Evolutionary conservation across 2,329 filamentous ascomycete species (phyloP).

Genomic region (Ophiosphaerella narmari): DNA sequence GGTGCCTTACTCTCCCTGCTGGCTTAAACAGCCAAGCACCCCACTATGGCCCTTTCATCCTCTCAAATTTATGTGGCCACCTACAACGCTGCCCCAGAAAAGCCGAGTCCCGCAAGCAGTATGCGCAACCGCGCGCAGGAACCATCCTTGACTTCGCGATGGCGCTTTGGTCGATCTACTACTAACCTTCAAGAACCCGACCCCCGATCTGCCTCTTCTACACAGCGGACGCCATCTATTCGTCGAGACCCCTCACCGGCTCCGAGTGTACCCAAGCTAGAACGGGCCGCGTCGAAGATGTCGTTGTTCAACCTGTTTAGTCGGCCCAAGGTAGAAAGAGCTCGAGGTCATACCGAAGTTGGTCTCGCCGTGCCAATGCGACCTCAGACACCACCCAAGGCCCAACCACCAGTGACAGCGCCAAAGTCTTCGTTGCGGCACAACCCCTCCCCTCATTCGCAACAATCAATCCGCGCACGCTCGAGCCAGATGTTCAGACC

Average conservation of each 20-base stretch:
- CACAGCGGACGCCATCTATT: slow-evolving; percentile 1
- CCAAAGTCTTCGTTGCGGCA: slow-evolving; percentile 36
- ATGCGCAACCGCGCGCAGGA: slow-evolving; percentile 29
- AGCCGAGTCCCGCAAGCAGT: slow-evolving; percentile 18
- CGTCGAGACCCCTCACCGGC: slow-evolving; percentile 7
- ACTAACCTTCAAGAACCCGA: slow-evolving; percentile 33
- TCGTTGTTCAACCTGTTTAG: slow-evolving; percentile 57
- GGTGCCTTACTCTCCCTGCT: slow-evolving; percentile 2
- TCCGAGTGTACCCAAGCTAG: slow-evolving; percentile 32
- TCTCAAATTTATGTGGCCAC: slow-evolving; percentile 17
- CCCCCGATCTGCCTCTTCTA: slow-evolving; percentile 10
- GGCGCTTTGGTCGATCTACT: slow-evolving; percentile 43
- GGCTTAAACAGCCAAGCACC: slow-evolving; percentile 9
- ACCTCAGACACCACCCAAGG: slow-evolving; percentile 33
- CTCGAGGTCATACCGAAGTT: slow-evolving; percentile 52
- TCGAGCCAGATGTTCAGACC: slow-evolving; percentile 40
- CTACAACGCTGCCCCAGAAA: slow-evolving; percentile 33
- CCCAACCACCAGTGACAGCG: slow-evolving; percentile 19
- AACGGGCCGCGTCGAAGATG: slow-evolving; percentile 49
- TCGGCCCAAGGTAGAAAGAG: slow-evolving; percentile 54
- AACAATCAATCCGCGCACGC: slow-evolving; percentile 37
- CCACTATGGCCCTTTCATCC: slow-evolving; percentile 18
- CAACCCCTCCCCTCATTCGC: slow-evolving; percentile 34
- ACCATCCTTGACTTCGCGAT: slow-evolving; percentile 36
- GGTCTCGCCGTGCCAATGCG: slow-evolving; percentile 46